Conservation (phyloP, 306 rosid genomes). For the Oemleria cerasiformis region DNA sequence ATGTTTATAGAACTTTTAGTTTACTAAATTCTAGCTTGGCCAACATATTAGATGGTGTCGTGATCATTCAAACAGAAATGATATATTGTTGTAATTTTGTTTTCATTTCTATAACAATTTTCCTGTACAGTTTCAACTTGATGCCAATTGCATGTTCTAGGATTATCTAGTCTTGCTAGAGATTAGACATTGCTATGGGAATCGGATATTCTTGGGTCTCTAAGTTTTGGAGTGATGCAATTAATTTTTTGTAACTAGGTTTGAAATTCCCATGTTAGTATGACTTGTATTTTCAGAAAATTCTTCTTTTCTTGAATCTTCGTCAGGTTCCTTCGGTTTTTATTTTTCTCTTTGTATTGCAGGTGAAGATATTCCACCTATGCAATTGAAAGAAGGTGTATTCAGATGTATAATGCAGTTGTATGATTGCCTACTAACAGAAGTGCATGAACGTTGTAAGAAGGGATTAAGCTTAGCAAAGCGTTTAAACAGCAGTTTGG, state of each 20-base stretch:
- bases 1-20: not conserved
- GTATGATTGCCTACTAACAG: constrained; percentile 97
- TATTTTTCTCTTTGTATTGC: constrained; percentile 26
- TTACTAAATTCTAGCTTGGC: not conserved
- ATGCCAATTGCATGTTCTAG: not conserved
- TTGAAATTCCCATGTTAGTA: not conserved
- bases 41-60: not conserved
- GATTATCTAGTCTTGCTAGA: not conserved
- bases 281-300: not conserved
- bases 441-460: constrained; percentile 99
- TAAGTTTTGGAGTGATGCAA: not conserved
- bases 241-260: not conserved
- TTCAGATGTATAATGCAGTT: constrained; percentile 97
- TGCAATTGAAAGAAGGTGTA: constrained; percentile 97
- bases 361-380: constrained; percentile 99
- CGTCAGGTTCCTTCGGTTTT: constrained; percentile 11
- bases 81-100: not conserved
- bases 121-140: not conserved
- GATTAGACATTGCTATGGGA: not conserved
- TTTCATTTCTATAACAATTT: not conserved
- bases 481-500: constrained; percentile 95
- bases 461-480: constrained; percentile 95
- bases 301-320: not conserved
- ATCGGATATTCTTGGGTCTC: not conserved
- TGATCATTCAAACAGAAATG: not conserved